These are phyloP conservation scores for Gelatoporia subvermispora DNA, from an alignment of 768 basidiomycete species.

Conservation along the genomic window DNA sequence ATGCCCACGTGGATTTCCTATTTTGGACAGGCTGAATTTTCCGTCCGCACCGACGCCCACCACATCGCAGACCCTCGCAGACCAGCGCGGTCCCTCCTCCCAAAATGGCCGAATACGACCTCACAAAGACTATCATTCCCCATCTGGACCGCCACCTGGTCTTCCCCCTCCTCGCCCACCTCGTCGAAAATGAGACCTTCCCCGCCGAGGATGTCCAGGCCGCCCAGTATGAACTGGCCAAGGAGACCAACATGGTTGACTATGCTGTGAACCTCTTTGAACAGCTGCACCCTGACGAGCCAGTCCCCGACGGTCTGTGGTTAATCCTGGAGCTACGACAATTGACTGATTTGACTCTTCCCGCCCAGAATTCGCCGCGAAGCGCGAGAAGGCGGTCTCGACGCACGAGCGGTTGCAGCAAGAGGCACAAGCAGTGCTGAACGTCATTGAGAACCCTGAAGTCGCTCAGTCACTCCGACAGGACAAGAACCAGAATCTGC, in stretches of 20 bases:
- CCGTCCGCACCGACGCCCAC: slow-evolving; percentile 2
- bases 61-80: background rate
- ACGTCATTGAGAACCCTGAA: slow-evolving; percentile 95
- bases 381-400: slow-evolving; percentile 76
- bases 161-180: slow-evolving; percentile 88
- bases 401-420: slow-evolving; percentile 82
- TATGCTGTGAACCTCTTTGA: slow-evolving; percentile 80
- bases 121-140: slow-evolving; percentile 85
- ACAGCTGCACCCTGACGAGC: slow-evolving; percentile 69
- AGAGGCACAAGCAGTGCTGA: slow-evolving; percentile 88
- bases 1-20: slow-evolving; percentile 9
- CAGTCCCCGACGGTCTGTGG: slow-evolving; percentile 60
- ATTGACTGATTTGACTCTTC: background rate
- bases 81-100: slow-evolving; percentile 2
- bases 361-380: slow-evolving; percentile 71
- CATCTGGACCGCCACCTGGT: slow-evolving; percentile 94
- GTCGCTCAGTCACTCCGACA: slow-evolving; percentile 91
- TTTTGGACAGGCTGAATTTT: slow-evolving; percentile 14
- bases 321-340: background rate
- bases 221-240: slow-evolving; percentile 96
- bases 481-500: slow-evolving; percentile 95
- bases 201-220: slow-evolving; percentile 72
- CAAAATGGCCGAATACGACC: slow-evolving; percentile 84
- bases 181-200: slow-evolving; percentile 72
- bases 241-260: slow-evolving; percentile 97